Percentiles rank a stretch among this genome's conserved stretches.
Conservation (phyloP, 768 basidiomycete species). For the Leccinum truebloodii region DNA sequence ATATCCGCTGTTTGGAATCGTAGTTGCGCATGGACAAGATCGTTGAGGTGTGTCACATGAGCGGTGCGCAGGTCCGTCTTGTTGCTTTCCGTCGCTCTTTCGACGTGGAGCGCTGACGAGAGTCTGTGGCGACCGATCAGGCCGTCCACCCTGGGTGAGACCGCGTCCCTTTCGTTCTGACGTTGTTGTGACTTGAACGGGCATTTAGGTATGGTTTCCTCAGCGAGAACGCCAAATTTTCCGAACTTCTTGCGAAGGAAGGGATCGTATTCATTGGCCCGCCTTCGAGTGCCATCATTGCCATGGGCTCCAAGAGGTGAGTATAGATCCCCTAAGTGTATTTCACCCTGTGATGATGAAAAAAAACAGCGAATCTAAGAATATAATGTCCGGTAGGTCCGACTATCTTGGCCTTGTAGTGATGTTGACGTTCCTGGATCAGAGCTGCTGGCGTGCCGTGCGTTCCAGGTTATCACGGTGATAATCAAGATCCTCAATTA, state of each 20-base stretch:
- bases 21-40: slow-evolving; percentile 89
- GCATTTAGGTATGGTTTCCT: slow-evolving; percentile 78
- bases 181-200: background rate
- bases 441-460: slow-evolving; percentile 87
- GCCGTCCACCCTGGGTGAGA: slow-evolving; percentile 89
- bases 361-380: slow-evolving; percentile 81
- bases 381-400: slow-evolving; percentile 78
- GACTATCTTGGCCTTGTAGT: background rate
- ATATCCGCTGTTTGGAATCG: background rate
- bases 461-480: slow-evolving; percentile 92
- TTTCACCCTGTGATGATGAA: background rate
- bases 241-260: slow-evolving; percentile 68
- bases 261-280: slow-evolving; percentile 92
- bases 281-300: slow-evolving; percentile 81
- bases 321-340: slow-evolving; percentile 6
- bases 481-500: slow-evolving; percentile 72
- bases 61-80: slow-evolving; percentile 76
- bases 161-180: background rate
- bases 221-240: slow-evolving; percentile 88
- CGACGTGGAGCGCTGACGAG: background rate
- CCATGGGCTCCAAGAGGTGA: slow-evolving; percentile 95
- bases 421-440: slow-evolving; percentile 14
- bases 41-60: slow-evolving; percentile 75
- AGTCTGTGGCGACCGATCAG: slow-evolving; percentile 35
- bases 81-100: background rate